Evolutionary conservation across 345 rosid genomes (phyloP), one percentile per base, ranked within the genome.

Genomic region (Aegle marmelos): DNA sequence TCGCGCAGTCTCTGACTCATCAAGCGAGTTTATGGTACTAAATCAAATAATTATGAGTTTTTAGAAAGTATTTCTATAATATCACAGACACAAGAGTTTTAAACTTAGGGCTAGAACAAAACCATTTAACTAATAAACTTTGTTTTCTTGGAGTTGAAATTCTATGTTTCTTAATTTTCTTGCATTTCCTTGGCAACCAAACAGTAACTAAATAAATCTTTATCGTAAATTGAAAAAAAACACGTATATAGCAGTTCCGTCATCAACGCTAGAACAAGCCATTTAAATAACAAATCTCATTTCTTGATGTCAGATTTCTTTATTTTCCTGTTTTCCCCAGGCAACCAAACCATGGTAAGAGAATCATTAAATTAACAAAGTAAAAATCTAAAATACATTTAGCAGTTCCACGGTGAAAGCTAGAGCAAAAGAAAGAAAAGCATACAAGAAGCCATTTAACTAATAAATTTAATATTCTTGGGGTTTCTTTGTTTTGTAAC

Each of bases 1-100:
- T 82, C 84, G 88, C 3, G 94, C 95, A 72, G 93, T 94, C 41
- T 90, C 95, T 34, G 98, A 92, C 79, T 91, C 95, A 70, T 86
- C 90, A 37, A 88, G 82, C 13, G 90, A 82, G 76, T 77, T 91
- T 68, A 79, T 84, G 4, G 71, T 7, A 64, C 92, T 89, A 75
- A 73, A 67, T 75, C 45, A 77, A 37, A 27, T 59, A 71, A 56
- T 13, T 76, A 22, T 63, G 76, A 80, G 78, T 45, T 62, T 74
- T 48, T 45, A 53, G 41, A 59, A 36, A 63, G 78, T 25, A 73
- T 24, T 4, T 59, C 21, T 17, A 19, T 61, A 61, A 54, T n/a
- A 45, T 45, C 48, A 69, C 19, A 21, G 4, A 69, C 16, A 45
- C 48, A 25, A 11, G 6, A 54, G 34, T 48, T 48, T 1, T 19